Base-by-base conservation (phyloP, 2,329 filamentous ascomycete genomes). In the Trichoderma sp. region DNA sequence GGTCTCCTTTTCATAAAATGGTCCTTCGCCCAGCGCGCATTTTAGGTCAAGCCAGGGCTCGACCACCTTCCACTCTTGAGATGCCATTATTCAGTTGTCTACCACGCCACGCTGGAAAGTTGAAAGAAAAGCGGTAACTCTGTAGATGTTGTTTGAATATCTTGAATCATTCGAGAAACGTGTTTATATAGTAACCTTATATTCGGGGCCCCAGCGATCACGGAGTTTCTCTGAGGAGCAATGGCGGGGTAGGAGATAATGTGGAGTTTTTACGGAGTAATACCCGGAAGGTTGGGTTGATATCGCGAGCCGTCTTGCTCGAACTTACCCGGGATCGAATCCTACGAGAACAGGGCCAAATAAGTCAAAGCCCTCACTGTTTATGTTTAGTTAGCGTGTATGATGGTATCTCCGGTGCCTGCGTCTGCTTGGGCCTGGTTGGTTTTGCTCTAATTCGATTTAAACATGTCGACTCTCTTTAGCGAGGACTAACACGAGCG, bases 1-100 rank as follows among this genome's bases (percentile, higher is more conserved):
- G 65, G 87, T 89, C 26, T 82, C 83, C 72, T 86, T 83, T 80
- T 94, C 92, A 83, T 90, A 93, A 82, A 90, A 93, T 1, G 92
- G 92, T 0, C 88, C 93, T 81, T 95, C 93, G 74, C 91, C 92
- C 34, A 95, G 86, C 15, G 83, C 84, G 82, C 91, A 93, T 74
- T 88, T 86, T 75, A 90, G 83, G 39, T 81, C 78, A 73, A 95
- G 85, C 81, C 87, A 89, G 7, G 87, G 86, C 80, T 85, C 78
- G 58, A 78, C 82, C 73, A 86, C 84, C 70, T 82, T 82, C 88
- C 87, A 89, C 73, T 82, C 80, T 74, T 88, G 83, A 32, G 85
- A 26, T 7, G 43, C 65, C 70, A 69, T 68, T 53, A 36, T 65
- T 50, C 39, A 13, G 39, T 4, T 23, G 20, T 26, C 28, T 47